A percentile compares a stretch with the other conserved stretches of the same genome.
phyloP scores from a whole-genome alignment of 225 moss, liverwort and hornwort genomes.

The Sphagnum contortum region DNA sequence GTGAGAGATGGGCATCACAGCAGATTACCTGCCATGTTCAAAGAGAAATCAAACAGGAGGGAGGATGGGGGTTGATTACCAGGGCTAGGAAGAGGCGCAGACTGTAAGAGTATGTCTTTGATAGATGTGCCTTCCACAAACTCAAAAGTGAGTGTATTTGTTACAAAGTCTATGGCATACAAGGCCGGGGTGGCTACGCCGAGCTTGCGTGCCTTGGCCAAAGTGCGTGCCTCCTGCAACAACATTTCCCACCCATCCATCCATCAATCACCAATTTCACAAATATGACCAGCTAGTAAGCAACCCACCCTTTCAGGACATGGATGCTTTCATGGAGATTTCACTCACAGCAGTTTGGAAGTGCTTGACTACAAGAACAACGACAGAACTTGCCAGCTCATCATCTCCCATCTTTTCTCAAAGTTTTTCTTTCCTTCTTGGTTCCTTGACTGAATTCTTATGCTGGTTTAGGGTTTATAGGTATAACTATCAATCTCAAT shows the following conservation, averaged over 20 bases:
- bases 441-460: too few species aligned
- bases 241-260: not conserved
- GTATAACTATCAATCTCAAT: too few species aligned
- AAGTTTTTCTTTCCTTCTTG: too few species aligned
- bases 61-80: conserved; percentile 10
- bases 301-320: not conserved
- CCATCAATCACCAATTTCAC: not conserved
- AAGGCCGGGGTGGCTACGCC: conserved; percentile 71
- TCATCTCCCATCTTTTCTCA: not conserved
- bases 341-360: not conserved
- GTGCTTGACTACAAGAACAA: not conserved
- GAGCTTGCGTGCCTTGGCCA: conserved; percentile 81
- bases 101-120: conserved; percentile 67
- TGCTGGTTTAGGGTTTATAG: too few species aligned
- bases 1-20: too few species aligned
- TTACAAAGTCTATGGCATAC: conserved; percentile 63
- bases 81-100: conserved; percentile 47
- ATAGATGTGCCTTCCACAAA: conserved; percentile 68
- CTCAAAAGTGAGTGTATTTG: conserved; percentile 71
- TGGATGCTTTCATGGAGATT: not conserved
- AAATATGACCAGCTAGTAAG: not conserved
- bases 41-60: too few species aligned
- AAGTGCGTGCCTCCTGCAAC: conserved; percentile 74
- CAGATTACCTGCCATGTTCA: too few species aligned
- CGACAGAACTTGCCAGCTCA: not conserved